Conservation (phyloP, 2,329 filamentous ascomycete genomes). For the Aspergillus transmontanensis region DNA sequence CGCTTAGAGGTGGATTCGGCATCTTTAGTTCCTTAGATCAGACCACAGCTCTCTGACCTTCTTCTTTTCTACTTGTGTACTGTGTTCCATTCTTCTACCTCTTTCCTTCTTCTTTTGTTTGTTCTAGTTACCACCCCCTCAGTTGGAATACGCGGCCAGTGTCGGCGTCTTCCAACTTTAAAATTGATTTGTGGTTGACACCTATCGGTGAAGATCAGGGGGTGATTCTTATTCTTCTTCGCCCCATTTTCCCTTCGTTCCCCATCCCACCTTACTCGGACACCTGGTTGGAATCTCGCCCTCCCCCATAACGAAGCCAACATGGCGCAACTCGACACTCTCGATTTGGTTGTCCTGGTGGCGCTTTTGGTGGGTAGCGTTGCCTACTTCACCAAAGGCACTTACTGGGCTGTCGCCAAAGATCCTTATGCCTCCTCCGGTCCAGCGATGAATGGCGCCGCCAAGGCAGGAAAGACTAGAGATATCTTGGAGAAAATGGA, state of each 20-base stretch:
- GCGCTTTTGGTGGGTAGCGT: conserved; percentile 82
- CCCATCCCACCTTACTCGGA: conserved; percentile 7
- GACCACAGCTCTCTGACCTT: conserved; percentile 19
- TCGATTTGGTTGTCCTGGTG: conserved; percentile 90
- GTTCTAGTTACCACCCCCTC: conserved; percentile 10
- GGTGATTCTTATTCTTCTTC: neutral
- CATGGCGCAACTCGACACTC: conserved; percentile 95
- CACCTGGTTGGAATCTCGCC: neutral
- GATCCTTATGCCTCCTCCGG: conserved; percentile 83
- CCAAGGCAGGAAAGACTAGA: conserved; percentile 80
- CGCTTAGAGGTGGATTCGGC: conserved; percentile 19
- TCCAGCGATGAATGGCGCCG: conserved; percentile 60
- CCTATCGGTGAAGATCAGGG: neutral
- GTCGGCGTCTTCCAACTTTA: neutral
- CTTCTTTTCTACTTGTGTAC: conserved; percentile 11
- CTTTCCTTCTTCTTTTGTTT: neutral
- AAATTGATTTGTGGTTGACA: neutral
- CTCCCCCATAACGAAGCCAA: conserved; percentile 13
- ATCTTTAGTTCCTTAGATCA: conserved; percentile 19
- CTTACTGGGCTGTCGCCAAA: conserved; percentile 77
- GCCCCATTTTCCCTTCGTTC: conserved; percentile 10
- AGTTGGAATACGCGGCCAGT: neutral
- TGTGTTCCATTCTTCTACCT: conserved; percentile 13
- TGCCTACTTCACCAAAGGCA: conserved; percentile 98
- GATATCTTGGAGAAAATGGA: conserved; percentile 97